These are phyloP conservation scores for Paramecium tetraurelia DNA, from an alignment of 73 alveolate species.

Conservation along the genomic window DNA sequence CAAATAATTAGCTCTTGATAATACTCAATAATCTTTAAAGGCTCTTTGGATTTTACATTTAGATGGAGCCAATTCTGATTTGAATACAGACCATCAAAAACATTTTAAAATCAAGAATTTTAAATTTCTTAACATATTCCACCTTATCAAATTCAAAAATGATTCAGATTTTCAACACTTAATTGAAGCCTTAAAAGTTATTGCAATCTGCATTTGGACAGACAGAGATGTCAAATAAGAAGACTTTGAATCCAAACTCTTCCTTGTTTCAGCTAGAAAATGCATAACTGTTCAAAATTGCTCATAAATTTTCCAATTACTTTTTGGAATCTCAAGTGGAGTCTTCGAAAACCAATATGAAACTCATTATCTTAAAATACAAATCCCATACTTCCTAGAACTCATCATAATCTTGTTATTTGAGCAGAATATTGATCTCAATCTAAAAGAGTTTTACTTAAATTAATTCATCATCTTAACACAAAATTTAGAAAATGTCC, in stretches of 20 bases:
- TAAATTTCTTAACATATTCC: not conserved
- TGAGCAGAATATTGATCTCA: not conserved
- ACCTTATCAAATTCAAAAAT: not conserved
- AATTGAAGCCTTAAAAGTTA: not conserved
- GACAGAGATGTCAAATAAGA: not conserved
- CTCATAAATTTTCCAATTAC: not conserved
- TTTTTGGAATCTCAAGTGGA: not conserved
- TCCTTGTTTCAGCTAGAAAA: not conserved
- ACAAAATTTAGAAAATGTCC: conserved; percentile 12
- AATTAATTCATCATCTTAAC: not conserved
- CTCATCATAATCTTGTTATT: not conserved
- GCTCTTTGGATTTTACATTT: not conserved
- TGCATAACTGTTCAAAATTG: not conserved
- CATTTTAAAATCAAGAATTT: not conserved
- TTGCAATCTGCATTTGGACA: not conserved
- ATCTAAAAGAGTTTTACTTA: not conserved
- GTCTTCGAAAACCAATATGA: not conserved
- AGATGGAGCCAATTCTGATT: not conserved
- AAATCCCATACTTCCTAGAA: conserved; percentile 1
- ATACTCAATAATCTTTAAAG: not conserved
- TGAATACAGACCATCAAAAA: not conserved
- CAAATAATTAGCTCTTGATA: not conserved
- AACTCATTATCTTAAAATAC: not conserved
- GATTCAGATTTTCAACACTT: not conserved
- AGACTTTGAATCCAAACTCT: not conserved